Conservation (phyloP, 306 rosid genomes). For the Trifolium subterraneum region DNA sequence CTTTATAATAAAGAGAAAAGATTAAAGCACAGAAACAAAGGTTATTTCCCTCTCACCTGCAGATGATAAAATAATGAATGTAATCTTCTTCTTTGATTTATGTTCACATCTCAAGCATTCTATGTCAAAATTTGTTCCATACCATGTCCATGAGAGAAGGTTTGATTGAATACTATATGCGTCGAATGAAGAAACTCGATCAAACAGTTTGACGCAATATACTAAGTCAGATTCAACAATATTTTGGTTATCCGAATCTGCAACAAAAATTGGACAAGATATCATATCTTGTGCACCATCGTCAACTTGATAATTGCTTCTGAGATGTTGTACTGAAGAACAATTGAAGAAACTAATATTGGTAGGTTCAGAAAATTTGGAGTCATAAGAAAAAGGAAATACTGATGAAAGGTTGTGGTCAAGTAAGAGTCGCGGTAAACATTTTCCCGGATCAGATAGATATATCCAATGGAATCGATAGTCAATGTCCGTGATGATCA, state of each 20-base stretch:
- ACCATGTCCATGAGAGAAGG: background rate
- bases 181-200: background rate
- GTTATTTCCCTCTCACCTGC: background rate
- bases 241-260: rapidly evolving
- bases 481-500: background rate
- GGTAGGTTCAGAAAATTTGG: background rate
- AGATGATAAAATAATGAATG: background rate
- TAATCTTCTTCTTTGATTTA: background rate
- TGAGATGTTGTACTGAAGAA: constrained; percentile 19
- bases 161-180: rapidly evolving
- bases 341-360: constrained; percentile 34
- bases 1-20: no score
- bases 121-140: background rate
- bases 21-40: background rate
- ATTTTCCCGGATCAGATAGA: background rate
- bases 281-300: background rate
- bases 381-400: background rate
- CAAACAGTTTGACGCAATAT: constrained; percentile 10
- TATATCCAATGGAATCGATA: background rate
- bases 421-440: constrained; percentile 17
- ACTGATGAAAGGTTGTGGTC: background rate
- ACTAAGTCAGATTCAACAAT: background rate
- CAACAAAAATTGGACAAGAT: constrained; percentile 13
- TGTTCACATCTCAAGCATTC: constrained; percentile 3
- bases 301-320: background rate